These are phyloP conservation scores for Citrus cavaleriei DNA, from an alignment of 345 rosid genomes.

Conservation along the genomic window DNA sequence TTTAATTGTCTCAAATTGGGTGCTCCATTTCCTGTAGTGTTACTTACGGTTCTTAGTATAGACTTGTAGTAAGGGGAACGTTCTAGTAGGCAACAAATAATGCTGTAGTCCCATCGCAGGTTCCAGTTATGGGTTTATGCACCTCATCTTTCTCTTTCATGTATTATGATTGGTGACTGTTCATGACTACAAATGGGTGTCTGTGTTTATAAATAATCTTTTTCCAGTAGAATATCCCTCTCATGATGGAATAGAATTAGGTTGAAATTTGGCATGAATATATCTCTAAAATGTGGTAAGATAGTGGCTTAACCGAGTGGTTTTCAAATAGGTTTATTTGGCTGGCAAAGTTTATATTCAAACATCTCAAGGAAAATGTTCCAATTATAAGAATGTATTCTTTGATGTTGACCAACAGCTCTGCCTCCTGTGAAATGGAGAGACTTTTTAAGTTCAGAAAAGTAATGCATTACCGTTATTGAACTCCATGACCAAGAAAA, in stretches of 20 bases:
- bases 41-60: background rate
- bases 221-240: conserved; percentile 3
- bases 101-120: background rate
- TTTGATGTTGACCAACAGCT: conserved; percentile 65
- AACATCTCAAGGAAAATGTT: background rate
- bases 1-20: background rate
- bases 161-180: conserved; percentile 8
- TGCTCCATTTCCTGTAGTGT: conserved; percentile 3
- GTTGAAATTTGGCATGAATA: background rate
- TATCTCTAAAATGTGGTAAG: background rate
- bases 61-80: conserved; percentile 6
- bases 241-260: background rate
- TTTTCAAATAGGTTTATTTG: too few species aligned
- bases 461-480: background rate
- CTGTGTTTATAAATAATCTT: conserved; percentile 7
- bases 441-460: background rate
- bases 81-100: background rate
- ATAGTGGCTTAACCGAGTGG: too few species aligned
- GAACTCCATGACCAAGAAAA: background rate
- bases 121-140: background rate
- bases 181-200: background rate
- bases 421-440: conserved; percentile 50
- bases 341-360: background rate
- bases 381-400: conserved; percentile 73
- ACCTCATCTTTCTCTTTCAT: background rate